Evolutionary conservation across 345 rosid genomes (phyloP).

Genomic region (Syzygium oleosum): DNA sequence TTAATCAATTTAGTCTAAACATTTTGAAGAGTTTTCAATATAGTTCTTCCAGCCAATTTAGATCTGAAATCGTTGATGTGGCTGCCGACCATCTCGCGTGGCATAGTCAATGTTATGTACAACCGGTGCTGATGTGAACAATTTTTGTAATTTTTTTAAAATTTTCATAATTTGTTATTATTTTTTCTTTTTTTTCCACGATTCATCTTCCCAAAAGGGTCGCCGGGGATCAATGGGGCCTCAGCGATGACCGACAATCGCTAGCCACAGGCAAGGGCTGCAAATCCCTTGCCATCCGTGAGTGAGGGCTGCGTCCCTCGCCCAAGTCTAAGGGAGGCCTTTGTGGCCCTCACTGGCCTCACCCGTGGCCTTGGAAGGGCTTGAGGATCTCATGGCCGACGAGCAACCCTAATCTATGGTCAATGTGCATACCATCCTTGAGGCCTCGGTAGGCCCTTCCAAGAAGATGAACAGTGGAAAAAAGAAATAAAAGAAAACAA

Average conservation of each 20-base stretch:
- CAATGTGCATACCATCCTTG: neutral
- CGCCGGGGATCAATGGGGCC: rapidly evolving
- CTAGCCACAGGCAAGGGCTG: neutral
- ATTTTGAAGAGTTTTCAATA: neutral
- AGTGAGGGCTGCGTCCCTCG: neutral
- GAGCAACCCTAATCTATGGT: neutral
- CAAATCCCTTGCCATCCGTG: neutral
- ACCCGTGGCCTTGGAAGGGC: neutral
- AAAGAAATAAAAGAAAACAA: no score
- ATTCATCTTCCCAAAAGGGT: neutral
- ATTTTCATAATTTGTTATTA: no score
- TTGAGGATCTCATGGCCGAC: neutral
- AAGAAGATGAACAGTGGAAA: neutral
- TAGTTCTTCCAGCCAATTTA: neutral
- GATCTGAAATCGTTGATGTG: neutral
- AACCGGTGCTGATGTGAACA: rapidly evolving
- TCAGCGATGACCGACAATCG: neutral
- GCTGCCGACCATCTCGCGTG: rapidly evolving
- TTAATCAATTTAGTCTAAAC: neutral
- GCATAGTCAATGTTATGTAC: rapidly evolving
- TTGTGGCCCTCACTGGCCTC: neutral
- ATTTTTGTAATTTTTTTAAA: neutral
- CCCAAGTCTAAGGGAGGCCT: neutral
- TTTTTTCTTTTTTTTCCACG: no score
- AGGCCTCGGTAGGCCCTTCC: neutral